Percentiles rank a stretch among this genome's conserved stretches.
These are phyloP conservation scores for Drechslerella stenobrocha DNA, from an alignment of 2,329 filamentous ascomycete genomes.

Conservation along the genomic window DNA sequence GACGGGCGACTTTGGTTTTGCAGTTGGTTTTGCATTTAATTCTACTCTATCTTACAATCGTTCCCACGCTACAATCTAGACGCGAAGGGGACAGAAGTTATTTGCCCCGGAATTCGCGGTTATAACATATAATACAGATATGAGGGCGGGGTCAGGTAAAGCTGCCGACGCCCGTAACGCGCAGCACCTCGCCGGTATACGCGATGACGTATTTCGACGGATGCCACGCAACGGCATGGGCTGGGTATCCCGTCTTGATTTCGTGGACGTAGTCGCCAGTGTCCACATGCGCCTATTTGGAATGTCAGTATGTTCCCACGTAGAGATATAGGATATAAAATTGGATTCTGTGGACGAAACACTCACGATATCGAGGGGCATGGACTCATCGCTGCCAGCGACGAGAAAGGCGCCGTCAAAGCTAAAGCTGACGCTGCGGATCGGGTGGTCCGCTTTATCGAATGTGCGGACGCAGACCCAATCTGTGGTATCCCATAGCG, in stretches of 20 bases:
- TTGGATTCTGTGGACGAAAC: background rate
- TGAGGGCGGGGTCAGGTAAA: slow-evolving; percentile 15
- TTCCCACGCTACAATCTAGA: too few relatives aligned
- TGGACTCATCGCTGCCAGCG: slow-evolving; percentile 60
- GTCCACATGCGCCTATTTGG: slow-evolving; percentile 53
- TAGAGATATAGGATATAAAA: background rate
- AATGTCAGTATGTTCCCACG: too few relatives aligned
- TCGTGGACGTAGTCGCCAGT: slow-evolving; percentile 53
- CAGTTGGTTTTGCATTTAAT: too few relatives aligned
- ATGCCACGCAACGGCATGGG: slow-evolving; percentile 53
- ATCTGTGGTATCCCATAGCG: slow-evolving; percentile 61
- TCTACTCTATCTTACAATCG: too few relatives aligned
- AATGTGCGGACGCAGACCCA: slow-evolving; percentile 62
- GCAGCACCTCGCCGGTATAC: slow-evolving; percentile 53
- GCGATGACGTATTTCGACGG: slow-evolving; percentile 53
- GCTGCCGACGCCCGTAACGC: slow-evolving; percentile 36
- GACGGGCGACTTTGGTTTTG: too few relatives aligned
- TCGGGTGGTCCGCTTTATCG: slow-evolving; percentile 58
- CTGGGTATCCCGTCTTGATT: slow-evolving; percentile 52
- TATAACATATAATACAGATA: background rate
- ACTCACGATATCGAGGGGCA: slow-evolving; percentile 51
- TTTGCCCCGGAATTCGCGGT: too few relatives aligned
- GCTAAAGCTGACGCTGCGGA: slow-evolving; percentile 61
- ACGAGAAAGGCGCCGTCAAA: slow-evolving; percentile 62
- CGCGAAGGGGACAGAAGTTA: too few relatives aligned